Evolutionary conservation across 495 filamentous ascomycete species (phyloP), one percentile per base, ranked within the genome.

Genomic region (Xylaria palmicola): DNA sequence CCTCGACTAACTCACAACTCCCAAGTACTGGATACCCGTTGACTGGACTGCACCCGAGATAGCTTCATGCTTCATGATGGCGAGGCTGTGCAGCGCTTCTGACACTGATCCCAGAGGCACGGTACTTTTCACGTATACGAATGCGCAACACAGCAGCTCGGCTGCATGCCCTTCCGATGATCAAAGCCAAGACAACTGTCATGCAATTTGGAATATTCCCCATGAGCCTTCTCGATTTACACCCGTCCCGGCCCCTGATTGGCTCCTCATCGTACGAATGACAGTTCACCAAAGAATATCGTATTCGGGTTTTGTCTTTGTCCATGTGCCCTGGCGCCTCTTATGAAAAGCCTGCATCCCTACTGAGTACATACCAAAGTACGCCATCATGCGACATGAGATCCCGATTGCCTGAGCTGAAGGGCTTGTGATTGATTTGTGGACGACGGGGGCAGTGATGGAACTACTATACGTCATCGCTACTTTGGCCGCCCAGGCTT

Each of bases 261-360:
- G 53, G 53, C 22, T 17, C 26, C 15, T 17, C 6, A 4, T 7
- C 3, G 20, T 32, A 37, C 30, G 19, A 6, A 54, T 15, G 15
- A 3, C 30, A 40, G 24, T 12, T 17, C 3, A 30, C 30, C 19
- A 13, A 6, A n/a, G n/a, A 51, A 53, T n/a, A n/a, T 56, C 53
- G 53, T 56, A 56, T 56, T 56, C 53, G 53, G 24, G 39, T 56
- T 56, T 4, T n/a, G n/a, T n/a, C n/a, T n/a, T n/a, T n/a, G n/a
- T n/a, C n/a, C n/a, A n/a, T n/a, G n/a, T n/a, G n/a, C n/a, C n/a
- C n/a, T n/a, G n/a, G n/a, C n/a, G n/a, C n/a, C n/a, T n/a, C n/a
- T n/a, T n/a, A n/a, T n/a, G n/a, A n/a, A n/a, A n/a, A n/a, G n/a
- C n/a, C n/a, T n/a, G n/a, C n/a, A n/a, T n/a, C n/a, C n/a, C n/a